Evolutionary conservation across 257 asterid species (phyloP).

Genomic region (Jasminum sambac): DNA sequence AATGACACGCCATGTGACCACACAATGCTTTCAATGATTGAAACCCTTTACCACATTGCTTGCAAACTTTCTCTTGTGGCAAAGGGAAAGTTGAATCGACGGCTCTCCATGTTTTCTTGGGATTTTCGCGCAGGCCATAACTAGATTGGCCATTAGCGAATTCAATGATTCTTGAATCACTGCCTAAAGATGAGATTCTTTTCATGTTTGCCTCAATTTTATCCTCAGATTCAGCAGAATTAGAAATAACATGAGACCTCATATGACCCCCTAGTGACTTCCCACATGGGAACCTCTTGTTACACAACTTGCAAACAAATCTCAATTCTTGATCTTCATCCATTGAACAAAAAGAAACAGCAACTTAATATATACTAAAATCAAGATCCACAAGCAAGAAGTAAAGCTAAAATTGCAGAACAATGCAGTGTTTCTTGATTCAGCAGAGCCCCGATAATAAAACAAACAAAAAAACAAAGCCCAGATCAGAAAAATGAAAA

Average conservation of each 20-base stretch:
- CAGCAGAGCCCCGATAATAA: slow-evolving; percentile 18
- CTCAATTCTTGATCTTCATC: slow-evolving; percentile 55
- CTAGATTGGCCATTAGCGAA: slow-evolving; percentile 44
- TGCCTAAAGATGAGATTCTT: slow-evolving; percentile 33
- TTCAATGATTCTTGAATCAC: slow-evolving; percentile 36
- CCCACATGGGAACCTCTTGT: slow-evolving; percentile 74
- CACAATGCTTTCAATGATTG: slow-evolving; percentile 88
- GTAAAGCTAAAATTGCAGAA: slow-evolving; percentile 26
- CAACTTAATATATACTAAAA: neutral
- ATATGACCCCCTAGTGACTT: slow-evolving; percentile 88
- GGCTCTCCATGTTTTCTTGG: slow-evolving; percentile 85
- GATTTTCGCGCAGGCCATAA: slow-evolving; percentile 82
- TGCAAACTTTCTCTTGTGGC: slow-evolving; percentile 63
- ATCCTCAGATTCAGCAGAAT: slow-evolving; percentile 50
- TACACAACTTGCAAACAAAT: slow-evolving; percentile 66
- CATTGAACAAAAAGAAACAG: slow-evolving; percentile 34
- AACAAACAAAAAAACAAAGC: slow-evolving; percentile 25
- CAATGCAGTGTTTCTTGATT: slow-evolving; percentile 35
- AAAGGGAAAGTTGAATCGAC: slow-evolving; percentile 45
- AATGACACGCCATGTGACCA: slow-evolving; percentile 98
- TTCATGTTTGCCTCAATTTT: slow-evolving; percentile 28
- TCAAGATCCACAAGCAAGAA: slow-evolving; percentile 27
- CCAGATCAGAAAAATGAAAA: slow-evolving; percentile 41
- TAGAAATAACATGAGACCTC: slow-evolving; percentile 69
- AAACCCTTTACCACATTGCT: slow-evolving; percentile 93